phyloP scores from a whole-genome alignment of 129 eudicot species.

The Artemisia tridentata region DNA sequence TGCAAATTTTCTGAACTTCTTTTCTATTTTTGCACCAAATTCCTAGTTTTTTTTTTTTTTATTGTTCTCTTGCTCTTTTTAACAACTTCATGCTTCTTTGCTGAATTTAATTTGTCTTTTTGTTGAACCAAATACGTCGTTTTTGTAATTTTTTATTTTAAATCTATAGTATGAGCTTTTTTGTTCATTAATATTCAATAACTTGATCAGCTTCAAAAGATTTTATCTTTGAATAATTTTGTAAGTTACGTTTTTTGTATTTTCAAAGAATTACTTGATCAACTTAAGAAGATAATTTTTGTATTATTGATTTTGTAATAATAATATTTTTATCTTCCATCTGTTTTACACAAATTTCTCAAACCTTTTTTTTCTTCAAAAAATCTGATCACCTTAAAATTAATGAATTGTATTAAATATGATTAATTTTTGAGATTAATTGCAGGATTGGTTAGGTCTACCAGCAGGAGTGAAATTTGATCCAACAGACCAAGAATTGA shows the following conservation, averaged over 20 bases:
- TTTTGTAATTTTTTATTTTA: not conserved
- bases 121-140: not conserved
- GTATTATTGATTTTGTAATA: not conserved
- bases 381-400: not conserved
- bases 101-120: not conserved
- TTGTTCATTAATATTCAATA: not conserved
- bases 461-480: constrained; percentile 99
- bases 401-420: not conserved
- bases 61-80: not conserved
- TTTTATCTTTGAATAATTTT: not conserved
- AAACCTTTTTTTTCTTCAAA: not conserved
- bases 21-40: constrained; percentile 19
- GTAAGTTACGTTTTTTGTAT: not conserved
- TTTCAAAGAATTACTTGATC: too few species aligned
- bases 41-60: not conserved
- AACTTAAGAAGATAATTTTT: too few species aligned
- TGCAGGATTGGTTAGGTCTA: constrained; percentile 97
- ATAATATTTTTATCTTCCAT: not conserved
- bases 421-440: constrained; percentile 1
- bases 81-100: not conserved
- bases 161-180: not conserved
- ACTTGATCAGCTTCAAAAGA: not conserved
- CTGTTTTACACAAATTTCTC: not conserved
- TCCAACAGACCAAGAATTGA: constrained; percentile 97
- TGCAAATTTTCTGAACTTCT: constrained; percentile 21